Percentiles rank a stretch among this genome's conserved stretches.
Conservation (phyloP, 73 alveolate genomes). For the Paramecium sexaurelia region DNA sequence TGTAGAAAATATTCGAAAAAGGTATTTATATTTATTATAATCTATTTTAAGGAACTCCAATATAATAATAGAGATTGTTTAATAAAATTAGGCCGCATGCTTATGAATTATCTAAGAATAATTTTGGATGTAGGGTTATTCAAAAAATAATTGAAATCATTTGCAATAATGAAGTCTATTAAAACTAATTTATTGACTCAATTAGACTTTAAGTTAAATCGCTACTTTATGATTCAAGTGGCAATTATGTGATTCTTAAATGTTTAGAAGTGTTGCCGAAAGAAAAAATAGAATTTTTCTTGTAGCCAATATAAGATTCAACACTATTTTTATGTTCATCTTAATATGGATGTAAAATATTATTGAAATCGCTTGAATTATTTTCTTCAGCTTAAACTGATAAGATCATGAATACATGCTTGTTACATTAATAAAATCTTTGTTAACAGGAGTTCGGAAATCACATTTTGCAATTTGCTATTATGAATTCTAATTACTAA, state of each 20-base stretch:
- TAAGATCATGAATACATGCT: neutral
- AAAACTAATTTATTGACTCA: neutral
- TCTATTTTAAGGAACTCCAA: neutral
- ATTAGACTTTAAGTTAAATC: neutral
- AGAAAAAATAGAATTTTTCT: neutral
- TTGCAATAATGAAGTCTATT: neutral
- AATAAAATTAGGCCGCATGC: slow-evolving; percentile 31
- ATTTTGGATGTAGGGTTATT: slow-evolving; percentile 48
- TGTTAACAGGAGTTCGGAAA: slow-evolving; percentile 29
- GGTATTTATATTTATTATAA: neutral
- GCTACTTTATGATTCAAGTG: slow-evolving; percentile 28
- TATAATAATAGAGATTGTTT: neutral
- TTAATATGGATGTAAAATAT: slow-evolving; percentile 37
- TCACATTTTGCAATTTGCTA: slow-evolving; percentile 8
- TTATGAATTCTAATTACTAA: neutral
- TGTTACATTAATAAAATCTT: neutral
- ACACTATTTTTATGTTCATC: neutral
- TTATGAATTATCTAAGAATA: slow-evolving; percentile 45
- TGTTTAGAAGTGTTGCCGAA: neutral
- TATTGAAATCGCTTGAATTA: neutral
- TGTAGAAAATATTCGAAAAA: slow-evolving; percentile 28
- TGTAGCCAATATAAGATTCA: slow-evolving; percentile 44
- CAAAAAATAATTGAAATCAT: slow-evolving; percentile 17
- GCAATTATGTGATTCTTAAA: slow-evolving; percentile 29
- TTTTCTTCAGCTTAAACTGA: neutral